Base-by-base conservation (phyloP, 2,329 filamentous ascomycete genomes). In the Pseudocercospora crystallina region DNA sequence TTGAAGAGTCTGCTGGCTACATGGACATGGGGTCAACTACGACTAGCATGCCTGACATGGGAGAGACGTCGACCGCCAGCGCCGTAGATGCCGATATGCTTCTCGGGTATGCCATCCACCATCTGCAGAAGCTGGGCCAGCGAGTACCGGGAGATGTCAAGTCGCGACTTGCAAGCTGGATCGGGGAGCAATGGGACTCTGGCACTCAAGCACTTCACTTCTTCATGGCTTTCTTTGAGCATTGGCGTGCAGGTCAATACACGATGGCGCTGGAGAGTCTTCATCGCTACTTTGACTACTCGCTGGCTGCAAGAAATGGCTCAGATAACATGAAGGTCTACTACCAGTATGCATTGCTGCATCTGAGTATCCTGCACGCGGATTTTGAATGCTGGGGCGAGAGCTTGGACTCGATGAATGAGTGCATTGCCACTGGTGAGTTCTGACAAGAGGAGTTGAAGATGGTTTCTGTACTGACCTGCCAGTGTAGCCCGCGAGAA, bases 241-340 rank as follows among this genome's bases (percentile, higher is more conserved):
- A 90, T 0, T 97, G 91, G 92, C 83, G 87, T 67, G 85, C 90
- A 3, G 92, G 92, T 4, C 90, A 97, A 69, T 95, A 92, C 64
- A 84, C 88, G 10, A 89, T 88, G 1, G 87, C 94, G 0, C 94
- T 96, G 66, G 92, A 99, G 64, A 86, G 86, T 59, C 78, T 99
- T 14, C 91, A 97, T 69, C 85, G 90, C 44, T 99, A 96, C 69
- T 99, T 96, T 63, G 94, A 99, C 69, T 96, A 96, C 70, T 94
- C 91, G 1, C 62, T 71, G 26, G 62, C 65, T 12, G 57, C 56
- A 10, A 57, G 61, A 29, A 51, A 38, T 14, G 47, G 59, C 42
- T 31, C 36, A 43, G 49, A 47, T 12, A 61, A 55, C 26, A 57
- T 63, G 55, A 51, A 49, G 35, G 51, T 87, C 5, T 91, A 91